Conservation (phyloP, 2,329 filamentous ascomycete species). For the Zasmidium cellare region DNA sequence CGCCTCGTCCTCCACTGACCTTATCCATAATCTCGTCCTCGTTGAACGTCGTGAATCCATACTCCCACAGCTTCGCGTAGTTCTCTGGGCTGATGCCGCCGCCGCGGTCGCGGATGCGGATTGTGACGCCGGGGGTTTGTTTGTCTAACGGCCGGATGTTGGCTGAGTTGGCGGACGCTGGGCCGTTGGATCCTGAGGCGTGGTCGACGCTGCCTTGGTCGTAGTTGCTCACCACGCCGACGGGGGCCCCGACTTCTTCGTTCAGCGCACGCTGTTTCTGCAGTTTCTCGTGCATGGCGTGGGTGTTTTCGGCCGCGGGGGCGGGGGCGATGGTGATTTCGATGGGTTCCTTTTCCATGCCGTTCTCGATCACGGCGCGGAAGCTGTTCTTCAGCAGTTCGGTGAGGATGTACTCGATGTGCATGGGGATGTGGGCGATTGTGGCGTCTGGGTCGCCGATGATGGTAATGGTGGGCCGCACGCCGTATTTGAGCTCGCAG, state of each 20-base stretch:
- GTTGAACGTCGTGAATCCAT: slow-evolving; percentile 93
- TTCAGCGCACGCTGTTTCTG: slow-evolving; percentile 18
- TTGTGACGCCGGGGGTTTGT: slow-evolving; percentile 79
- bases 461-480: slow-evolving; percentile 76
- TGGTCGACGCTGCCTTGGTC: slow-evolving; percentile 39
- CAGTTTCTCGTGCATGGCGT: slow-evolving; percentile 11
- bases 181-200: slow-evolving; percentile 29
- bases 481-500: slow-evolving; percentile 92
- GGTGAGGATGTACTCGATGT: slow-evolving; percentile 95
- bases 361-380: slow-evolving; percentile 83
- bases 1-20: slow-evolving; percentile 46
- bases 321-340: slow-evolving; percentile 86
- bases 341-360: slow-evolving; percentile 76
- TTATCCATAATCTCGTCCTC: slow-evolving; percentile 59
- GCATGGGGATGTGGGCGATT: slow-evolving; percentile 92
- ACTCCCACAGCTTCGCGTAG: slow-evolving; percentile 88
- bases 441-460: slow-evolving; percentile 84
- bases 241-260: slow-evolving; percentile 16
- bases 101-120: slow-evolving; percentile 92
- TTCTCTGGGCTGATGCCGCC: slow-evolving; percentile 87
- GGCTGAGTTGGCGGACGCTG: slow-evolving; percentile 25
- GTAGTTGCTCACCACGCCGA: slow-evolving; percentile 31
- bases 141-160: slow-evolving; percentile 48
- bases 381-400: slow-evolving; percentile 97
- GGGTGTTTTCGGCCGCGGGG: slow-evolving; percentile 48